Percentiles rank a stretch among this genome's conserved stretches.
Evolutionary conservation across 139 green algal species (phyloP).

Genomic region (Asterochloris sp.): DNA sequence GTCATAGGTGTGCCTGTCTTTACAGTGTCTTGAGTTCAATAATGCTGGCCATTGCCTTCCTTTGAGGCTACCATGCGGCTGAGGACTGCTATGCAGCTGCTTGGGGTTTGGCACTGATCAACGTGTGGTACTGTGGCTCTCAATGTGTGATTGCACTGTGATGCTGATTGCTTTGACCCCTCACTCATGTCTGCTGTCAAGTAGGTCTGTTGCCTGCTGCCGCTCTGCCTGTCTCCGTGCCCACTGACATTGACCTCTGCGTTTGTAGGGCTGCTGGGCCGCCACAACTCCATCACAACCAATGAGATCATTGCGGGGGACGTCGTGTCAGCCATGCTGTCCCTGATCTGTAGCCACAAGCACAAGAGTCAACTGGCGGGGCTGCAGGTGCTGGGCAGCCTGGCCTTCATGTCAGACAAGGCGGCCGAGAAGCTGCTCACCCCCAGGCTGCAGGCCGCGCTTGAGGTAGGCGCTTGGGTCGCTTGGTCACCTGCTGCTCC

Average conservation of each 20-base stretch:
- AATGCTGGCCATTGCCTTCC: background rate
- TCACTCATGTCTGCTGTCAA: no score
- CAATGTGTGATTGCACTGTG: no score
- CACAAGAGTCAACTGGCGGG: constrained; percentile 31
- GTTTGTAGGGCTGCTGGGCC: constrained; percentile 21
- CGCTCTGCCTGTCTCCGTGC: no score
- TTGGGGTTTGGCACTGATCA: no score
- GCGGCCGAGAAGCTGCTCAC: constrained; percentile 41
- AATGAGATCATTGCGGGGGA: constrained; percentile 22
- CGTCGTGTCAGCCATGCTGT: constrained; percentile 24
- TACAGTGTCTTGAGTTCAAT: background rate
- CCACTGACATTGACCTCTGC: background rate
- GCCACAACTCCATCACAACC: constrained; percentile 19
- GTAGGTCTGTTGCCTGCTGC: no score
- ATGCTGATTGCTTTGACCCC: no score
- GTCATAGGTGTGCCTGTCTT: constrained; percentile 32
- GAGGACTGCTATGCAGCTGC: background rate
- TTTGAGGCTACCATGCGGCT: background rate
- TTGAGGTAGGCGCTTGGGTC: constrained; percentile 1
- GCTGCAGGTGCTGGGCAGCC: constrained; percentile 18
- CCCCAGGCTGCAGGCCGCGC: constrained; percentile 11
- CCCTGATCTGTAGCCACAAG: constrained; percentile 39
- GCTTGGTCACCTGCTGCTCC: background rate
- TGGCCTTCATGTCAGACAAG: constrained; percentile 27
- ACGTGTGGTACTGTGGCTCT: no score